A percentile compares a stretch with the other conserved stretches of the same genome.
These are phyloP conservation scores for Cytospora piceicola DNA, from an alignment of 2,329 filamentous ascomycete species.

Conservation along the genomic window DNA sequence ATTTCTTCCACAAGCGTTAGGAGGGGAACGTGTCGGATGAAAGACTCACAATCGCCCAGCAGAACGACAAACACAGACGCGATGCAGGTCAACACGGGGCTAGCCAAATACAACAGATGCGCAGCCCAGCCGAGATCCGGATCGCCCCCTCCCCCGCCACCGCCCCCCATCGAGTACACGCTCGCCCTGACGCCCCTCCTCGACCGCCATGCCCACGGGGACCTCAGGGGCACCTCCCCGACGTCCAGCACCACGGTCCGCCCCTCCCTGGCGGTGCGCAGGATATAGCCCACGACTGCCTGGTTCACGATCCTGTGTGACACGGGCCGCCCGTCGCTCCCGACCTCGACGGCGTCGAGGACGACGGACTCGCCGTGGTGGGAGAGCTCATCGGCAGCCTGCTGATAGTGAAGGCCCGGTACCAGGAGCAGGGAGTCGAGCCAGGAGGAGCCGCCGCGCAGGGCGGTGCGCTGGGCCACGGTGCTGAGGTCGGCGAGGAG, in stretches of 20 bases:
- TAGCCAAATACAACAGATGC: slow-evolving; percentile 52
- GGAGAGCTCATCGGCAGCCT: slow-evolving; percentile 56
- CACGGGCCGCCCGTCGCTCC: slow-evolving; percentile 36
- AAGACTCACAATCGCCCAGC: slow-evolving; percentile 48
- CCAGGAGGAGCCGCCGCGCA: slow-evolving; percentile 60
- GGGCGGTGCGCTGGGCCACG: slow-evolving; percentile 58
- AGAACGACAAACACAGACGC: slow-evolving; percentile 51
- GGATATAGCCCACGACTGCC: slow-evolving; percentile 57
- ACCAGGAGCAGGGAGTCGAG: slow-evolving; percentile 61
- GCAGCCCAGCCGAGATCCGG: slow-evolving; percentile 50
- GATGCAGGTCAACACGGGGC: slow-evolving; percentile 50
- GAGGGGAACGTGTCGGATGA: not conserved
- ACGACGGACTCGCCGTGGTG: slow-evolving; percentile 46
- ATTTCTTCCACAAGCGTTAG: not conserved
- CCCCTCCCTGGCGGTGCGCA: slow-evolving; percentile 60
- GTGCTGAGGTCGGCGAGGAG: slow-evolving; percentile 63
- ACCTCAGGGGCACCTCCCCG: slow-evolving; percentile 54
- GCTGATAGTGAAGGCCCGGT: slow-evolving; percentile 64
- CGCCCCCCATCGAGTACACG: slow-evolving; percentile 33
- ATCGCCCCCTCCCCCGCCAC: slow-evolving; percentile 39
- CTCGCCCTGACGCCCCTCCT: slow-evolving; percentile 35
- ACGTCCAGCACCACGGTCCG: slow-evolving; percentile 61
- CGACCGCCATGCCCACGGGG: slow-evolving; percentile 29
- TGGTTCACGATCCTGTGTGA: slow-evolving; percentile 50
- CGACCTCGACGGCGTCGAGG: slow-evolving; percentile 46